Base-by-base conservation (phyloP, 1,284 basidiomycete species). In the Heterobasidion irregulare region DNA sequence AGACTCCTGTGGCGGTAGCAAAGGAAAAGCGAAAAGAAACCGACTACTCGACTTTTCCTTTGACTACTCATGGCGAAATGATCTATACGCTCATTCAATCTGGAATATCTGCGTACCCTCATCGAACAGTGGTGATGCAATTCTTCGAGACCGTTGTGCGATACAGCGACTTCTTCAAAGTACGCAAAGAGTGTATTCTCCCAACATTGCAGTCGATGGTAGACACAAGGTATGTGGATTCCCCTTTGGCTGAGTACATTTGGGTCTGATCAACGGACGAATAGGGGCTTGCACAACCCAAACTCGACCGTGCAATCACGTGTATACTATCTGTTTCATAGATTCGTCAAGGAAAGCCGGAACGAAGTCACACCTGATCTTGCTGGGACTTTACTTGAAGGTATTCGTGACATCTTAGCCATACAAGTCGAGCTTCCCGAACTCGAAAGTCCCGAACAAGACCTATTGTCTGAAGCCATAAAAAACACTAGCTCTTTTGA, bases 91-190 rank as follows among this genome's bases (percentile, higher is more conserved):
- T 96, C 53, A 84, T 97, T 47, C 81, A 89, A 61, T 94, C 92
- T 33, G 85, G 87, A 18, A 85, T 99, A 49, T 86, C 88, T 2
- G 76, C 79, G 1, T 95, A 89, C 72, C 92, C 92, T 1, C 89
- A 98, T 70, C 86, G 88, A 32, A 80, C 87, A 8, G 96, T 98
- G n/a, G 78, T 84, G 12, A 79, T 98, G 69, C 93, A 96, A 66
- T 97, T 90, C 72, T 98, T 98, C 62, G 97, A 99, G 72, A 92
- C 92, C 19, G 81, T 84, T 8, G 84, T 93, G 13, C 84, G 98
- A 55, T 99, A 99, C 68, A 83, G 86, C 44, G 94, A 98, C 66
- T 98, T 98, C 70, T 99, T 98, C 83, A 94, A 92, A 70, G 84
- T 94, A 38, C 86, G 92, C 59, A 87, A 89, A 66, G 84, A 93